Evolutionary conservation across 129 eudicot genomes (phyloP).

Genomic region (Flaveria robusta): DNA sequence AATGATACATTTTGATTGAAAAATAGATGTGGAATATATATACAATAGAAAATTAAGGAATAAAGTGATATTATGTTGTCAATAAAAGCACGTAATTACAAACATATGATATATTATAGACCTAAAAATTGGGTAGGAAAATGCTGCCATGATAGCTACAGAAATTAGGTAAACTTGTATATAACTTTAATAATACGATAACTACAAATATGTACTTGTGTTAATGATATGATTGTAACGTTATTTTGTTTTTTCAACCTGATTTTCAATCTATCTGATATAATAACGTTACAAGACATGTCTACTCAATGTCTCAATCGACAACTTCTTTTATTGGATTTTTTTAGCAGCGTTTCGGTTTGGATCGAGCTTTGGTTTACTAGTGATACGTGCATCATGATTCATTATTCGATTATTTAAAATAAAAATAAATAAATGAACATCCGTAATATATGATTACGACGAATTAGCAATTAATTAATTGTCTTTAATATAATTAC

Average conservation of each 20-base stretch:
- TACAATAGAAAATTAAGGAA: neutral
- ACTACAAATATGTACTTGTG: neutral
- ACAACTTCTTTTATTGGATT: no score
- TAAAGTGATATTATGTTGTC: neutral
- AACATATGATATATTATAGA: neutral
- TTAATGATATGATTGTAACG: neutral
- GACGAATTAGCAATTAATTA: neutral
- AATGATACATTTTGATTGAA: neutral
- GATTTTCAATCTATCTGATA: no score
- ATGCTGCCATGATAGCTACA: neutral
- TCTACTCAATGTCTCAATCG: no score
- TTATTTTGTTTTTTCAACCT: neutral
- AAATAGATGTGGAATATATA: neutral
- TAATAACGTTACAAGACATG: no score
- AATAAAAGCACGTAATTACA: neutral
- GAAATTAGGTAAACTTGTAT: neutral
- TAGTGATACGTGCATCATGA: neutral
- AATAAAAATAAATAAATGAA: neutral
- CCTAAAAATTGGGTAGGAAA: slow-evolving; percentile 9
- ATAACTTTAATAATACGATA: neutral
- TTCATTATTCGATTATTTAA: neutral
- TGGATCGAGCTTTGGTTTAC: no score
- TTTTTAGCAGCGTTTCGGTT: no score
- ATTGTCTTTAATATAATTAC: neutral
- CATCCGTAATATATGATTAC: neutral